These are phyloP conservation scores for Malbranchea cinnamomea DNA, from an alignment of 2,329 filamentous ascomycete species.

Conservation along the genomic window DNA sequence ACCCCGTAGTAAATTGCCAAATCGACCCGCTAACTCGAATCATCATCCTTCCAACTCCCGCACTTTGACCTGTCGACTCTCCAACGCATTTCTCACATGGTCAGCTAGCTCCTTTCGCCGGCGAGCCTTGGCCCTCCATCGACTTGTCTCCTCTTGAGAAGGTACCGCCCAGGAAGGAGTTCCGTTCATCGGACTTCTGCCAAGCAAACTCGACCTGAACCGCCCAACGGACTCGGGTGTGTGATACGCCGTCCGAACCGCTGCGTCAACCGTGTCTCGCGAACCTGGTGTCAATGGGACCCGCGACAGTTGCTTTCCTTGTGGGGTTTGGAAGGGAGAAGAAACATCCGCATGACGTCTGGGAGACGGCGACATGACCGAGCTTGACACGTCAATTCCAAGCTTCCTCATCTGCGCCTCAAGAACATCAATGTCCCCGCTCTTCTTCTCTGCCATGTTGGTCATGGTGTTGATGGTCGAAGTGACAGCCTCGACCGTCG, in stretches of 20 bases:
- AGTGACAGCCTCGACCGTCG: slow-evolving; percentile 82
- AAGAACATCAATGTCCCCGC: slow-evolving; percentile 76
- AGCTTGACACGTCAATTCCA: slow-evolving; percentile 27
- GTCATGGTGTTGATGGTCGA: slow-evolving; percentile 91
- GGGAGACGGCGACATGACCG: slow-evolving; percentile 6
- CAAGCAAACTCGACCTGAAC: slow-evolving; percentile 19
- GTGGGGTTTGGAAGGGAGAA: slow-evolving; percentile 23
- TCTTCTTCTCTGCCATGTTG: slow-evolving; percentile 77
- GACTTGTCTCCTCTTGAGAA: slow-evolving; percentile 17
- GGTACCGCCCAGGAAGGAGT: slow-evolving; percentile 12
- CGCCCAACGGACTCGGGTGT: slow-evolving; percentile 23
- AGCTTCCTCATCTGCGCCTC: slow-evolving; percentile 74
- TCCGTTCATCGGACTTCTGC: slow-evolving; percentile 19
- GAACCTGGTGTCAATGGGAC: slow-evolving; percentile 26
- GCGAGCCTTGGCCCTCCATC: slow-evolving; percentile 22
- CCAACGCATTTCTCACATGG: slow-evolving; percentile 23
- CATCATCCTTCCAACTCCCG: slow-evolving; percentile 20
- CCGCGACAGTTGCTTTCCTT: slow-evolving; percentile 18
- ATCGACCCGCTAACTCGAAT: too few relatives aligned
- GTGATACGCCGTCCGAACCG: slow-evolving; percentile 21
- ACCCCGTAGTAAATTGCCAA: too few relatives aligned
- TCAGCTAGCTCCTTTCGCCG: slow-evolving; percentile 22
- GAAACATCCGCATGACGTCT: slow-evolving; percentile 16
- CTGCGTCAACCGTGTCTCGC: slow-evolving; percentile 19
- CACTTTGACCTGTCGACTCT: slow-evolving; percentile 20